Evolutionary conservation across 306 rosid genomes (phyloP).

Genomic region (Trifolium repens): DNA sequence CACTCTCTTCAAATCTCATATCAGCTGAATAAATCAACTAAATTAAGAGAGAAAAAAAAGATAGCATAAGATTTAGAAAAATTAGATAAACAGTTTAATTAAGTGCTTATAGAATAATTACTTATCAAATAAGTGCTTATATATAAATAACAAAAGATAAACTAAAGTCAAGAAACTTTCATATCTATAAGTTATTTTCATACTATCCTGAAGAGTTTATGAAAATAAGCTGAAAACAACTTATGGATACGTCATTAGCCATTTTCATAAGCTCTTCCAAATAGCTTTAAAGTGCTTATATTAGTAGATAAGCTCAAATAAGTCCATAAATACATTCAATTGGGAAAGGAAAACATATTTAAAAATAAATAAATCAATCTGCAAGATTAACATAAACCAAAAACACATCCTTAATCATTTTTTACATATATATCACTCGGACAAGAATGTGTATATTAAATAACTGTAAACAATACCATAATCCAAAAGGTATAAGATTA

Average conservation of each 20-base stretch:
- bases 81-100: background rate
- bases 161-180: too few relatives aligned
- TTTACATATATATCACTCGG: background rate
- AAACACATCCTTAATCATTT: too few relatives aligned
- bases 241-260: background rate
- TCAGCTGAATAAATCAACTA: slow-evolving; percentile 45
- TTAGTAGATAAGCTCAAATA: background rate
- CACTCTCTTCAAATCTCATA: slow-evolving; percentile 52
- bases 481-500: background rate
- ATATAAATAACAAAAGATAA: background rate
- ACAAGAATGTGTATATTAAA: background rate
- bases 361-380: background rate
- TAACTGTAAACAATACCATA: background rate
- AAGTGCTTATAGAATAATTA: background rate
- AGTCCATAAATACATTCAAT: background rate
- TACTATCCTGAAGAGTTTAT: too few relatives aligned
- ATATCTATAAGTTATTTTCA: too few relatives aligned
- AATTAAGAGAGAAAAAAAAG: background rate
- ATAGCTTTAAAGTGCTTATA: background rate
- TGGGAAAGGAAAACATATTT: background rate
- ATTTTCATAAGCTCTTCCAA: background rate
- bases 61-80: slow-evolving; percentile 28
- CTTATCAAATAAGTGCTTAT: background rate
- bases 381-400: background rate
- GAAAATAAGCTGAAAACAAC: too few relatives aligned